Base-by-base conservation (phyloP, 768 basidiomycete genomes). In the Sistotremastrum niveocremeum region DNA sequence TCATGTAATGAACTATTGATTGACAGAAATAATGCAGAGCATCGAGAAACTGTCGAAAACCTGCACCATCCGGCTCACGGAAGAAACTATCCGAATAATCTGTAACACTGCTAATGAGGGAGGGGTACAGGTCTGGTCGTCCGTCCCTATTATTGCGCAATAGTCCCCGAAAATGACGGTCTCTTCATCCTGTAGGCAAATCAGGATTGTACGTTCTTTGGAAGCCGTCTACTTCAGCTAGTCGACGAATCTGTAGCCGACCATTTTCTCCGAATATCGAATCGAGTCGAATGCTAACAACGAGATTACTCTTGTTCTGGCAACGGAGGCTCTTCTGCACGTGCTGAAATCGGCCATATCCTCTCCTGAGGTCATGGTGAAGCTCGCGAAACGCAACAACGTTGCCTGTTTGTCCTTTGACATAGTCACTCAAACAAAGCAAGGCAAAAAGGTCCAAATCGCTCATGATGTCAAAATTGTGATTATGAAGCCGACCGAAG, bases 71-170 rank as follows among this genome's bases (percentile, higher is more conserved):
- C 80, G 79, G 60, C 84, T 89, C 56, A 77, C 76, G 0, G 78
- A 82, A 55, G 68, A 66, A 9, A 76, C 74, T 35, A 79, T 90
- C 69, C 79, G 80, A 49, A 76, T 91, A 48, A 89, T 93, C 46
- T 91, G 89, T 66, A 81, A 82, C 48, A 74, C 69, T 42, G 73
- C 75, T 36, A 81, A 79, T 53, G 84, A 87, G 54, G 85, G 84
- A 1, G 85, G 85, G 3, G 78, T 88, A 4, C 88, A 91, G 59
- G 85, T 91, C 44, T 91, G 89, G 89, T 74, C 74, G 76, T 77
- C 46, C 46, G 77, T 63, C 12, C 2, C 35, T 34, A 33, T 68
- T 67, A 65, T 69, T 42, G 38, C 62, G 50, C 40, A n/a, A 3
- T 28, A 1, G 8, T 31, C 45, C 10, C 9, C 9, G 32, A 28